A percentile compares a stretch with the other conserved stretches of the same genome.
phyloP scores from a whole-genome alignment of 306 rosid species.

The Dicorynia guianensis region DNA sequence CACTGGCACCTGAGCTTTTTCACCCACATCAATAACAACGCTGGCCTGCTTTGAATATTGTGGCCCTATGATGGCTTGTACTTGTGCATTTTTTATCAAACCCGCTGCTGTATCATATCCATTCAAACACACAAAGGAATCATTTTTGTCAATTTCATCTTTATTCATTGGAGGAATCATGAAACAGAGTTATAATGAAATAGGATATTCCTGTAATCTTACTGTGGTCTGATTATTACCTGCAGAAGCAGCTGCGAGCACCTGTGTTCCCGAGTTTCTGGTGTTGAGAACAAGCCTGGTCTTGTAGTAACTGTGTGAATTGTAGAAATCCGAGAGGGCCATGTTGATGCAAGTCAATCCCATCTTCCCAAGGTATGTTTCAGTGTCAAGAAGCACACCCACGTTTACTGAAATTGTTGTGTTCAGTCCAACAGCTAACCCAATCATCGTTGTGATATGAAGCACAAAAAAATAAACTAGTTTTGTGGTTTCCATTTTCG shows the following conservation, averaged over 20 bases:
- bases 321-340: conserved; percentile 50
- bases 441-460: background rate
- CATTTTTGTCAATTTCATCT: too few species aligned
- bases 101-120: conserved; percentile 33
- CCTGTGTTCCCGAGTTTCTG: conserved; percentile 9
- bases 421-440: background rate
- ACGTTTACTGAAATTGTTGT: conserved; percentile 12
- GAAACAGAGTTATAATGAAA: too few species aligned
- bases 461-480: background rate
- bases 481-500: background rate
- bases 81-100: conserved; percentile 39
- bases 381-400: conserved; percentile 41
- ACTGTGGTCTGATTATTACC: conserved; percentile 6
- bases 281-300: conserved; percentile 44
- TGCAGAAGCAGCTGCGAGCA: conserved; percentile 21
- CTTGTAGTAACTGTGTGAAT: conserved; percentile 6
- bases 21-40: conserved; percentile 45
- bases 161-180: too few species aligned
- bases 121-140: too few species aligned
- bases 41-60: conserved; percentile 44
- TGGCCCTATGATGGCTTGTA: conserved; percentile 54
- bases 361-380: conserved; percentile 33
- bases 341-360: conserved; percentile 49
- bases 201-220: too few species aligned
- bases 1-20: conserved; percentile 45